Conservation (phyloP, 441 rosid species). For the Macaranga tanarius region DNA sequence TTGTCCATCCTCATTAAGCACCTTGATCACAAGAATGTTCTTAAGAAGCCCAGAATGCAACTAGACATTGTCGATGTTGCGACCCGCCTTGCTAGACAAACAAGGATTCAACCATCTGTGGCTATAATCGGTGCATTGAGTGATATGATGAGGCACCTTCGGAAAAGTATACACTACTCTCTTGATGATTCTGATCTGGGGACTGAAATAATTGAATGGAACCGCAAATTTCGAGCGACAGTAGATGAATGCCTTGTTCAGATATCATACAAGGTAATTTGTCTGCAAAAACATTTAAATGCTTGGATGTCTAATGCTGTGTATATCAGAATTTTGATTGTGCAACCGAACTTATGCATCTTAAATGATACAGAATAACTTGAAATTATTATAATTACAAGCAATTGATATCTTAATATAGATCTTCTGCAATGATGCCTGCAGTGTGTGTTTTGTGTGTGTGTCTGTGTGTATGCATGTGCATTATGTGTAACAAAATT, state of each 20-base stretch:
- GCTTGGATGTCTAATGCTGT: neutral
- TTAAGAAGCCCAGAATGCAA: slow-evolving; percentile 69
- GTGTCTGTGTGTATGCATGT: neutral
- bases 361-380: neutral
- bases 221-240: slow-evolving; percentile 57
- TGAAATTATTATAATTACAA: neutral
- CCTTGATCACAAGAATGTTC: slow-evolving; percentile 85
- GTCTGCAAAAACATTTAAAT: neutral
- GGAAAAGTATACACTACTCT: slow-evolving; percentile 87
- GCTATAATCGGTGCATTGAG: slow-evolving; percentile 75
- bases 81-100: slow-evolving; percentile 55
- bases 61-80: slow-evolving; percentile 72
- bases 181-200: slow-evolving; percentile 74
- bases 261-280: slow-evolving; percentile 65
- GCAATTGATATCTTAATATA: neutral
- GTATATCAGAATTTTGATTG: neutral
- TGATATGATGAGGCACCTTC: slow-evolving; percentile 78
- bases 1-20: slow-evolving; percentile 79
- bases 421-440: neutral
- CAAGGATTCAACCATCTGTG: slow-evolving; percentile 58
- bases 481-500: neutral
- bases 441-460: neutral
- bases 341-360: neutral
- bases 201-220: slow-evolving; percentile 70
- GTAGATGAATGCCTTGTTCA: slow-evolving; percentile 86